Percentiles rank a stretch among this genome's conserved stretches.
Conservation (phyloP, 495 filamentous ascomycete species). For the Aspergillus saccharolyticus region DNA sequence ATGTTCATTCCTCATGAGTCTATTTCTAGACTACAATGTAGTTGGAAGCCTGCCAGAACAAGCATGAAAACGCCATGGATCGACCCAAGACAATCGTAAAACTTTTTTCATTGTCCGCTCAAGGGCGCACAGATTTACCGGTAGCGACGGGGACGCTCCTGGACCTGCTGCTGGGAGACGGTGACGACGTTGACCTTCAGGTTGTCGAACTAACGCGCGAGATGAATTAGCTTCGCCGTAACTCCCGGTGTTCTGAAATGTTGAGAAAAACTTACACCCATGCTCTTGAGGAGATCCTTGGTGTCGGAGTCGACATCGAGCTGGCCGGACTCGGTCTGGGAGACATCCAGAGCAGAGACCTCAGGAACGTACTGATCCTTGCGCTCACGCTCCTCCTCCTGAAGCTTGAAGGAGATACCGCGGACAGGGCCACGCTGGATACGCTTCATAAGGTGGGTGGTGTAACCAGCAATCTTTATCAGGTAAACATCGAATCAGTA, state of each 20-base stretch:
- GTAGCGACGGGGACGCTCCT: slow-evolving; percentile 71
- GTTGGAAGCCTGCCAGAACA: slow-evolving; percentile 17
- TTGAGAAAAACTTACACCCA: slow-evolving; percentile 70
- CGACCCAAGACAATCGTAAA: slow-evolving; percentile 31
- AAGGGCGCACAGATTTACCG: slow-evolving; percentile 29
- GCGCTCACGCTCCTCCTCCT: slow-evolving; percentile 99
- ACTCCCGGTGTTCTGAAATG: background rate
- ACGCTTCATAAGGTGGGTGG: slow-evolving; percentile 88
- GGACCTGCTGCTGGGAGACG: slow-evolving; percentile 77
- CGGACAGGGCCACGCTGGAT: slow-evolving; percentile 98
- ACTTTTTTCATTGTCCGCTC: slow-evolving; percentile 23
- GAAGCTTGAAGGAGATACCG: slow-evolving; percentile 99
- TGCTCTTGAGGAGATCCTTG: slow-evolving; percentile 95
- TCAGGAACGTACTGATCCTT: slow-evolving; percentile 99
- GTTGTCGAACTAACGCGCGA: slow-evolving; percentile 75
- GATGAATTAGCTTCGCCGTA: background rate
- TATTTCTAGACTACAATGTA: slow-evolving; percentile 32
- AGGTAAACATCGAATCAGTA: slow-evolving; percentile 10
- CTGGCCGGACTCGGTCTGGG: slow-evolving; percentile 83
- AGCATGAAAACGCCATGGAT: slow-evolving; percentile 29
- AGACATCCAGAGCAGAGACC: slow-evolving; percentile 96
- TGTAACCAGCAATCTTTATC: slow-evolving; percentile 90
- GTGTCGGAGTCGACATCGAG: slow-evolving; percentile 95
- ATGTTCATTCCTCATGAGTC: slow-evolving; percentile 52
- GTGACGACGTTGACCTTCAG: slow-evolving; percentile 92